phyloP scores from a whole-genome alignment of 148 eudicot genomes.

The Linanthus parryae region DNA sequence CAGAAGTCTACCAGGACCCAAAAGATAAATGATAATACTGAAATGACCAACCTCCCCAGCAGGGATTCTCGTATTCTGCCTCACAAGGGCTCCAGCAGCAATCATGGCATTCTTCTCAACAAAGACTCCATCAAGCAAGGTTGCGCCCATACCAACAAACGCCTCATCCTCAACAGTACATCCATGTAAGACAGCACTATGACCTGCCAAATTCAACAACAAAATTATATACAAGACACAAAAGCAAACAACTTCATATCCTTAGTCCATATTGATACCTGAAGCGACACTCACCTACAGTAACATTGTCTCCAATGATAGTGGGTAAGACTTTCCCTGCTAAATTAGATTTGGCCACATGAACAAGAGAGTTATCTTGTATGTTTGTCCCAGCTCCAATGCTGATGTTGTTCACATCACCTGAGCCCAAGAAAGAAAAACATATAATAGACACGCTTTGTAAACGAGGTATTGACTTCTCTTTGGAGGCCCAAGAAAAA shows the following conservation, averaged over 20 bases:
- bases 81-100: slow-evolving; percentile 65
- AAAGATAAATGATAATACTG: not conserved
- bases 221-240: not conserved
- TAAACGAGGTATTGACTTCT: not conserved
- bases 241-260: not conserved
- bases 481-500: not conserved
- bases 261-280: not conserved
- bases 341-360: slow-evolving; percentile 56
- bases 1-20: too few species aligned
- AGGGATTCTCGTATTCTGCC: slow-evolving; percentile 55
- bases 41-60: slow-evolving; percentile 43
- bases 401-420: slow-evolving; percentile 58
- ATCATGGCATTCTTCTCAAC: slow-evolving; percentile 60
- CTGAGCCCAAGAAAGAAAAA: slow-evolving; percentile 13
- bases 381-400: slow-evolving; percentile 60
- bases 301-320: slow-evolving; percentile 52
- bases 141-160: slow-evolving; percentile 60
- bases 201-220: slow-evolving; percentile 29
- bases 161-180: slow-evolving; percentile 63
- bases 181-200: slow-evolving; percentile 58
- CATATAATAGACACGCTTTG: not conserved
- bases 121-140: slow-evolving; percentile 52
- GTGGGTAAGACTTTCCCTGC: slow-evolving; percentile 51
- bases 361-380: slow-evolving; percentile 59
- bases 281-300: slow-evolving; percentile 33